Conservation (phyloP, 2,329 filamentous ascomycete species). For the Kalaharituber pfeilii region DNA sequence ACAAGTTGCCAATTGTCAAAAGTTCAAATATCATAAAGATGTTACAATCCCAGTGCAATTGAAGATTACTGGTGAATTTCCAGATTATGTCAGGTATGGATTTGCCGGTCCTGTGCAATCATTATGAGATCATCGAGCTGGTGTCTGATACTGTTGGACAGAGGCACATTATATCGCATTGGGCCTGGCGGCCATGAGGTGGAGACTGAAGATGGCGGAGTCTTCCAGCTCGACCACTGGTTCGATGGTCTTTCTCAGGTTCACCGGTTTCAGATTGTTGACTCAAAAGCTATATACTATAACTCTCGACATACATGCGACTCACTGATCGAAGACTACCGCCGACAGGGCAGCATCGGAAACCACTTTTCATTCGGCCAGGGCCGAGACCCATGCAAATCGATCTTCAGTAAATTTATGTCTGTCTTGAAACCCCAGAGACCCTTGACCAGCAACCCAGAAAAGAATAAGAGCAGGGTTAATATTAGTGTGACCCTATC, state of each 20-base stretch:
- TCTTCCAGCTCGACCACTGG: constrained; percentile 52
- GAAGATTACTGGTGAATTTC: constrained; percentile 47
- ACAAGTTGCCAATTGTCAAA: not conserved
- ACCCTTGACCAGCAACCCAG: constrained; percentile 6
- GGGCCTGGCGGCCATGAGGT: constrained; percentile 51
- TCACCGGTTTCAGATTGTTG: constrained; percentile 53
- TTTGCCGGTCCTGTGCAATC: not conserved
- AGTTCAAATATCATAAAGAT: constrained; percentile 54
- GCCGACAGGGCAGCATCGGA: constrained; percentile 39
- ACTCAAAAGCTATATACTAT: constrained; percentile 41
- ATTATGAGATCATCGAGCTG: not conserved
- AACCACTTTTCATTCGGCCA: constrained; percentile 48
- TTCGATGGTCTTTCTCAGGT: constrained; percentile 60
- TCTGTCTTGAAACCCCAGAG: constrained; percentile 34
- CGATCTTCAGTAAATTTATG: constrained; percentile 55
- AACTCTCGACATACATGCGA: constrained; percentile 54
- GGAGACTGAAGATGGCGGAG: constrained; percentile 40
- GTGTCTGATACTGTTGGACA: constrained; percentile 26
- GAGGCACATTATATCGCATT: constrained; percentile 56
- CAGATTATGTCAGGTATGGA: constrained; percentile 37
- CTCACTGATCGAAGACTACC: constrained; percentile 42
- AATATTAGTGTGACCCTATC: constrained; percentile 53
- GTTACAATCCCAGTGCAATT: constrained; percentile 48
- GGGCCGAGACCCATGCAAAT: constrained; percentile 54
- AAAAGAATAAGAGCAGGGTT: constrained; percentile 26